Percentiles rank a stretch among this genome's conserved stretches.
These are phyloP conservation scores for Ustilago trichophora DNA, from an alignment of 1,284 basidiomycete genomes.

Conservation along the genomic window DNA sequence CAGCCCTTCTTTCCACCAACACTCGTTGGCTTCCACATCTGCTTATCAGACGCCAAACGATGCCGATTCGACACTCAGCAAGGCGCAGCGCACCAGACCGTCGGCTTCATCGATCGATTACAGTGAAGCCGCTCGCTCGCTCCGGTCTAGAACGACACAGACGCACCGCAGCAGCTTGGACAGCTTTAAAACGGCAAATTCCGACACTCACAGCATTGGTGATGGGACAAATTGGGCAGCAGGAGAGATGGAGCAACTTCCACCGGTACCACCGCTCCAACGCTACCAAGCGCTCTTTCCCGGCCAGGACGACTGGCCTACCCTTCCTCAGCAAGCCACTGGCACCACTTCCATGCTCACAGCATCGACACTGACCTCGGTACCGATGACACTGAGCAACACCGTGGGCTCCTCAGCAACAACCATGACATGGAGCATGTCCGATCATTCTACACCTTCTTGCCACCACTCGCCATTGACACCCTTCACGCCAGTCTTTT, in stretches of 20 bases:
- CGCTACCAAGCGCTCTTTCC: constrained; percentile 36
- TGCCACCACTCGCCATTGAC: constrained; percentile 43
- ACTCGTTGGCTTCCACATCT: constrained; percentile 17
- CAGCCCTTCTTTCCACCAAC: constrained; percentile 30
- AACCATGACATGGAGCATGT: constrained; percentile 36
- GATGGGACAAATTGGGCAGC: constrained; percentile 13
- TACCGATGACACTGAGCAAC: constrained; percentile 28
- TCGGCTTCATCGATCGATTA: constrained; percentile 34
- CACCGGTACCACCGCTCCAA: constrained; percentile 27
- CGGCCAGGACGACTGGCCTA: too few relatives aligned
- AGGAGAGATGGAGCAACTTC: constrained; percentile 14
- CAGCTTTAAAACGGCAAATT: constrained; percentile 40
- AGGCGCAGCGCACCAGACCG: constrained; percentile 9
- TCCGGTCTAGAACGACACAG: constrained; percentile 19
- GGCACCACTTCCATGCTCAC: too few relatives aligned
- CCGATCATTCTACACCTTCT: constrained; percentile 38
- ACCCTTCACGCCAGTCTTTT: constrained; percentile 50
- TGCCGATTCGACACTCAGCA: constrained; percentile 11
- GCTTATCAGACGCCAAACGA: constrained; percentile 22
- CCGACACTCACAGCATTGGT: constrained; percentile 19
- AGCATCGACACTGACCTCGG: constrained; percentile 11
- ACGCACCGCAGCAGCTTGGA: constrained; percentile 29
- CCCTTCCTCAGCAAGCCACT: too few relatives aligned
- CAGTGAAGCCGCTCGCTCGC: constrained; percentile 19
- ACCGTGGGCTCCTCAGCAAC: constrained; percentile 21